Evolutionary conservation across 78 protist species (phyloP).

Genomic region (Creolimax fragrantissima): DNA sequence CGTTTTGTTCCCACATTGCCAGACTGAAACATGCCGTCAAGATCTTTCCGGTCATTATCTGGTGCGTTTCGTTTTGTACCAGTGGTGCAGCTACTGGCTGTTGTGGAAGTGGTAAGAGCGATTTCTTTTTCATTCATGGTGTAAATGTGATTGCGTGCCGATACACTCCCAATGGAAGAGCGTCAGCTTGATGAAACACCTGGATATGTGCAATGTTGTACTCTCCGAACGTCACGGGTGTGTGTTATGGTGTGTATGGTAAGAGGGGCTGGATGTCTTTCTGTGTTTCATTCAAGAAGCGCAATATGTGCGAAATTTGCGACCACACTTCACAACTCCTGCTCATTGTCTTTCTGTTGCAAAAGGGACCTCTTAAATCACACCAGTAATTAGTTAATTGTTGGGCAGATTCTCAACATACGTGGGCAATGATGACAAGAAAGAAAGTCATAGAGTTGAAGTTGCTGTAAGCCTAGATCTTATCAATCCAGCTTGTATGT

Average conservation of each 20-base stretch:
- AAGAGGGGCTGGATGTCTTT: not conserved
- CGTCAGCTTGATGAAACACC: not conserved
- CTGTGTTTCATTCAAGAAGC: not conserved
- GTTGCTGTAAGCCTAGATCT: not conserved
- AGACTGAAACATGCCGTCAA: not conserved
- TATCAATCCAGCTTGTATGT: not conserved
- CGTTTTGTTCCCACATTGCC: not conserved
- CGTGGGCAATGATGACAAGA: not conserved
- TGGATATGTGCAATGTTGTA: not conserved
- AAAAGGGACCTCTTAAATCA: not conserved
- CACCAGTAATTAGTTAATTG: not conserved
- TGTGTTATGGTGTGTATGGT: not conserved
- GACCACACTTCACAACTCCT: too few relatives aligned
- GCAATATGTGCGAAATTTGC: not conserved
- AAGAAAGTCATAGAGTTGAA: too few relatives aligned
- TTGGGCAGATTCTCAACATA: not conserved
- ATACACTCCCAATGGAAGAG: not conserved
- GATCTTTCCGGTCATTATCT: not conserved
- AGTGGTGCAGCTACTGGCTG: not conserved
- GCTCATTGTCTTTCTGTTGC: not conserved
- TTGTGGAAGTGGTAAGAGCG: too few relatives aligned
- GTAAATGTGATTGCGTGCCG: not conserved
- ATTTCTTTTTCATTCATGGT: not conserved
- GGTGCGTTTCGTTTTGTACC: not conserved
- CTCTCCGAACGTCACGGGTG: not conserved